Evolutionary conservation across 805 yeast genomes (phyloP), one percentile per base, ranked within the genome.

Genomic region (Vanderwaltozyma yarrowii): DNA sequence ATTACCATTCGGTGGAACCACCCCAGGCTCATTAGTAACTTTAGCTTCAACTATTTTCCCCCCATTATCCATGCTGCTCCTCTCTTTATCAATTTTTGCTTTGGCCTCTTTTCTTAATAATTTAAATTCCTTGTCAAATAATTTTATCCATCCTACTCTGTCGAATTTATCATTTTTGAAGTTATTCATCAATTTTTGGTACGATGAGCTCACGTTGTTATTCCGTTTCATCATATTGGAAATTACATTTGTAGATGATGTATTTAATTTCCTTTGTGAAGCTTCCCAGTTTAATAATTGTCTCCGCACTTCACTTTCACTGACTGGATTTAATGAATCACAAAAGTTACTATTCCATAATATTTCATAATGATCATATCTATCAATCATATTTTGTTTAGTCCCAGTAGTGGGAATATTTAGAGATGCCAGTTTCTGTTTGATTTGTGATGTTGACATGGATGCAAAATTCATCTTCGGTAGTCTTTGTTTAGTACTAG

Each of bases 361-460:
- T 24, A 78, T 74, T 39, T 80, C 75, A 63, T 77, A 88, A 46
- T 87, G 89, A 44, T 75, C 78, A 52, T 82, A 82, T 30, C 97
- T 61, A 15, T 71, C 60, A 43, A 83, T 88, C 47, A 87, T 51
- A 45, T 74, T 78, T 13, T 60, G 61, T 42, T 84, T 66, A 1
- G 79, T 59, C 0, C 96, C 97, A 9, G 54, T 57, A 0, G 75
- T 66, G 0, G 87, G 72, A 6, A 88, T 56, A 12, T 74, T 73
- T 17, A 74, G 54, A 7, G 70, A 66, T 2, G 65, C 36, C 13
- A 88, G 61, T 51, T 76, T 77, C 33, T 73, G 76, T 46, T 77
- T 77, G 11, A 87, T 61, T 47, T 77, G 76, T 2, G 76, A 57
- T 2, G 76, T 73, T 3, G 77, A 62, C 41, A 82, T 60, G 0